Conservation (phyloP, 139 green algal genomes). For the Chlorella sp. region DNA sequence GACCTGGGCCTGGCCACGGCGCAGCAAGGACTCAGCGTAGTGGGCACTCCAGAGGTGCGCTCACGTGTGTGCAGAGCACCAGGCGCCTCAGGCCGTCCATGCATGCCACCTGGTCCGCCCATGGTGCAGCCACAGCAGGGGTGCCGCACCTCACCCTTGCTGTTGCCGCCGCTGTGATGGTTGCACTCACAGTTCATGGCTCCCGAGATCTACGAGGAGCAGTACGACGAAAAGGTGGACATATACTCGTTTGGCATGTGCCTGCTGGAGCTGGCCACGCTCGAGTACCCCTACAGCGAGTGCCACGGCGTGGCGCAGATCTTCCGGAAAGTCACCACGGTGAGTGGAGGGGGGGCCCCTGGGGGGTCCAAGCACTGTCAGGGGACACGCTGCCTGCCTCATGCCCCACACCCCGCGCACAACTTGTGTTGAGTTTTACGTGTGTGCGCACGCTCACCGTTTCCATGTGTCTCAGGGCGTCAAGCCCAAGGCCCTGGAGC, state of each 20-base stretch:
- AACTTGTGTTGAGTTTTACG: too few relatives aligned
- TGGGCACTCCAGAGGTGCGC: conserved; percentile 12
- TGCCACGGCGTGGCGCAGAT: conserved; percentile 56
- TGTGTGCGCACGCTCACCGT: too few relatives aligned
- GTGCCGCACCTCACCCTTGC: too few relatives aligned
- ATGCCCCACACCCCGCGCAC: too few relatives aligned
- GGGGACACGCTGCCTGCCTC: too few relatives aligned
- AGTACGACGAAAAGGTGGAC: conserved; percentile 92
- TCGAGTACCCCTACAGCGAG: conserved; percentile 95
- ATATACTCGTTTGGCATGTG: conserved; percentile 94
- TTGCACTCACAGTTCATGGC: conserved; percentile 91
- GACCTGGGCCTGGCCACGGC: conserved; percentile 95
- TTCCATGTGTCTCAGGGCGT: too few relatives aligned
- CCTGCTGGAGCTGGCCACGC: conserved; percentile 92
- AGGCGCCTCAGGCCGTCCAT: too few relatives aligned
- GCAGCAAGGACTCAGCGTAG: conserved; percentile 41
- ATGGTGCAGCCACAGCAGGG: too few relatives aligned
- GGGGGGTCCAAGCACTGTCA: too few relatives aligned
- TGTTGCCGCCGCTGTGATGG: background rate
- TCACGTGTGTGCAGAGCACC: too few relatives aligned
- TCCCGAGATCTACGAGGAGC: conserved; percentile 95
- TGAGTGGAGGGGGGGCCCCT: too few relatives aligned
- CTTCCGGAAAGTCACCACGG: conserved; percentile 54
- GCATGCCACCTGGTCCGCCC: too few relatives aligned
- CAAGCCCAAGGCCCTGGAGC: conserved; percentile 66